phyloP scores from a whole-genome alignment of 441 rosid genomes.

The Omphalea diandra region DNA sequence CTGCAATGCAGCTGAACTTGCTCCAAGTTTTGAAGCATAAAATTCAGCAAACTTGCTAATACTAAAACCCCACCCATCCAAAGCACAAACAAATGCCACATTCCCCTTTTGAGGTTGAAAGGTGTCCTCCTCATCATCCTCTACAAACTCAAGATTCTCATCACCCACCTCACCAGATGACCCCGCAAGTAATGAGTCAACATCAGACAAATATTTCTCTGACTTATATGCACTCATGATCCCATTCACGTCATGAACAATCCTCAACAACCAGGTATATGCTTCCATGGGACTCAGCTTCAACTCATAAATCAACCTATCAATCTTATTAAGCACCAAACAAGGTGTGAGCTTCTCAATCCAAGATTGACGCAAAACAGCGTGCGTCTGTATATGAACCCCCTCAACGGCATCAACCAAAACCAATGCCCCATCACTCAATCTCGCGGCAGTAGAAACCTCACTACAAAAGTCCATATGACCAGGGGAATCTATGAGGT shows the following conservation, averaged over 20 bases:
- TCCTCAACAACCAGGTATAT: slow-evolving; percentile 68
- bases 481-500: slow-evolving; percentile 92
- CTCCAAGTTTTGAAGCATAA: slow-evolving; percentile 82
- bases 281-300: slow-evolving; percentile 87
- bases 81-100: slow-evolving; percentile 84
- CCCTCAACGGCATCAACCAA: slow-evolving; percentile 98
- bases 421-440: slow-evolving; percentile 91
- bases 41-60: slow-evolving; percentile 72
- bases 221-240: slow-evolving; percentile 83
- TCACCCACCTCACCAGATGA: slow-evolving; percentile 48
- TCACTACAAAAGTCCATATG: slow-evolving; percentile 98
- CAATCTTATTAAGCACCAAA: slow-evolving; percentile 91
- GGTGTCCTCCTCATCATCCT: slow-evolving; percentile 93
- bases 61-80: slow-evolving; percentile 96
- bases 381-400: slow-evolving; percentile 90
- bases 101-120: slow-evolving; percentile 96
- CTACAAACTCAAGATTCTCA: slow-evolving; percentile 64
- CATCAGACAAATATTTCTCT: slow-evolving; percentile 90
- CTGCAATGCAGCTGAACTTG: slow-evolving; percentile 56
- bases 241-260: slow-evolving; percentile 91
- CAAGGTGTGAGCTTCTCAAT: slow-evolving; percentile 91
- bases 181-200: slow-evolving; percentile 72
- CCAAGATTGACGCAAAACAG: slow-evolving; percentile 90
- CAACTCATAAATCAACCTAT: slow-evolving; percentile 87
- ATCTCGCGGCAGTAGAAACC: slow-evolving; percentile 87